Evolutionary conservation across 768 basidiomycete species (phyloP).

Genomic region (Agrocybe praecox): DNA sequence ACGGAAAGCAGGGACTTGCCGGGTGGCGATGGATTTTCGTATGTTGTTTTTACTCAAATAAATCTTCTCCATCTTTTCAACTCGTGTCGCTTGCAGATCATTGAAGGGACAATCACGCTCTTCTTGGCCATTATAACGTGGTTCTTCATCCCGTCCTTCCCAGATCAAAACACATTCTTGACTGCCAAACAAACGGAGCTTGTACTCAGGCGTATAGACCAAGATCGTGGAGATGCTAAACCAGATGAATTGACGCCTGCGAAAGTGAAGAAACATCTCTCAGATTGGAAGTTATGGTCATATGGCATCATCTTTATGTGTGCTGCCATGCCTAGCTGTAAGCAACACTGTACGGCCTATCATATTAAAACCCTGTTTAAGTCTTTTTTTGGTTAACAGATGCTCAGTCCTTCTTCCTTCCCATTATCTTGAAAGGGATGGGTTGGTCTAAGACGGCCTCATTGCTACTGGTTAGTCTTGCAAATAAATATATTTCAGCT

Average conservation of each 20-base stretch:
- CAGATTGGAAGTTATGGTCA: constrained; percentile 50
- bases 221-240: constrained; percentile 51
- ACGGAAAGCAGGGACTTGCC: constrained; percentile 38
- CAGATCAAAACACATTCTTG: constrained; percentile 48
- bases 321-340: constrained; percentile 45
- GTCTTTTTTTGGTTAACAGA: constrained; percentile 23
- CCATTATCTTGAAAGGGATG: constrained; percentile 48
- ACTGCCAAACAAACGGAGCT: constrained; percentile 43
- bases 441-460: constrained; percentile 36
- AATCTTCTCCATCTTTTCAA: too few species aligned
- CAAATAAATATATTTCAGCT: neutral
- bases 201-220: constrained; percentile 47
- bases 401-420: constrained; percentile 47
- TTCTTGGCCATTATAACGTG: constrained; percentile 42
- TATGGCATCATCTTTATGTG: constrained; percentile 50
- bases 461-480: constrained; percentile 41
- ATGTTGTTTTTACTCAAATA: constrained; percentile 14
- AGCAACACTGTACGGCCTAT: constrained; percentile 10
- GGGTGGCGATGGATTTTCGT: constrained; percentile 58
- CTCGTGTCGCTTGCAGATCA: too few species aligned
- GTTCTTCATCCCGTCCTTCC: constrained; percentile 48
- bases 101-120: constrained; percentile 47
- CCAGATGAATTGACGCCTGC: constrained; percentile 40
- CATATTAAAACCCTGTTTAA: too few species aligned
- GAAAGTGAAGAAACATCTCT: constrained; percentile 40